Evolutionary conservation across 805 yeast species (phyloP), one percentile per base, ranked within the genome.

Genomic region (Monosporozyma aquatica): DNA sequence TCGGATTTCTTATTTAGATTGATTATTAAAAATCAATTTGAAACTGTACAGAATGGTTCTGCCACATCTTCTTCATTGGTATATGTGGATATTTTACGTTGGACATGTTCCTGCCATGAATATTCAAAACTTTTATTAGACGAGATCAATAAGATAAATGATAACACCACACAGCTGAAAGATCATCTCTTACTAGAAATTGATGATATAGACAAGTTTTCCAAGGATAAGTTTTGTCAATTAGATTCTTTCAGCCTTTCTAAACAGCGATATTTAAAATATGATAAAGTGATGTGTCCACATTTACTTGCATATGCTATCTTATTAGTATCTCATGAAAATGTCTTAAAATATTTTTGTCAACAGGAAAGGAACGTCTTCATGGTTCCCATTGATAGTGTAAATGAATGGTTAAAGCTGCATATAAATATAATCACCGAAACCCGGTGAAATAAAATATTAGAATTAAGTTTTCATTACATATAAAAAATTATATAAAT

Each of bases 81-180:
- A 2, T 55, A 50, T 36, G 62, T 59, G 4, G 65, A 62, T 43
- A 37, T 62, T 8, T 43, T 46, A 6, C 47, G 52, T 27, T 61
- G 66, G 64, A 51, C 50, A 18, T 63, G 67, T 42, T 57, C 66
- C 2, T 63, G 67, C 38, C 48, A 48, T 9, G 66, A 62, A 36
- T 62, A 43, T 44, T 45, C 51, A 14, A 47, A 51, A 17, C 47
- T 44, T 17, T 56, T 55, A 23, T 46, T 44, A 21, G 43, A 45
- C 5, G 48, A 47, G 40, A 34, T 47, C 4, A 35, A 34, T n/a
- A 2, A 11, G 15, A 30, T 35, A 32, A 8, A 21, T 10, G 41
- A 21, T 17, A 46, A 10, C 32, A 36, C 14, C 6, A 20, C 5
- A 7, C 14, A 26, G 8, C 35, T 49, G 11, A 33, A 35, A 13